These are phyloP conservation scores for Cladobotryum protrusum DNA, from an alignment of 2,329 filamentous ascomycete genomes.

Conservation along the genomic window DNA sequence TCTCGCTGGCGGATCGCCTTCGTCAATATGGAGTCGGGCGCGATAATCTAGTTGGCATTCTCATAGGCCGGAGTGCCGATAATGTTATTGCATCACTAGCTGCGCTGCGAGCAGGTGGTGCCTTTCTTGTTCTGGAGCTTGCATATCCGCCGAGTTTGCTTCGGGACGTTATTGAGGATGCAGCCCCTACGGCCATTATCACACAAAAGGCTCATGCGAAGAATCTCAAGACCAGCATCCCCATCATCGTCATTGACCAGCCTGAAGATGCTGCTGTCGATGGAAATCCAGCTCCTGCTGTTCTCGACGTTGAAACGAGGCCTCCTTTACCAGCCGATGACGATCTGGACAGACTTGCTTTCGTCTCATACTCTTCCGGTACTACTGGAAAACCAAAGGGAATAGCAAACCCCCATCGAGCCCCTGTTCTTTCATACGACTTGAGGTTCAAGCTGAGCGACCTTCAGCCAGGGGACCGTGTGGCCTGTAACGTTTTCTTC, in stretches of 20 bases:
- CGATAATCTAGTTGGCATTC: conserved; percentile 67
- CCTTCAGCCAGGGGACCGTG: conserved; percentile 63
- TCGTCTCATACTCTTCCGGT: conserved; percentile 75
- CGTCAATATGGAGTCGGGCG: conserved; percentile 63
- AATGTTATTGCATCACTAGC: conserved; percentile 76
- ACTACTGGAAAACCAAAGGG: conserved; percentile 76
- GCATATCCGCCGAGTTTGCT: conserved; percentile 70
- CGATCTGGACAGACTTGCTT: conserved; percentile 68
- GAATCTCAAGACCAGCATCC: conserved; percentile 57
- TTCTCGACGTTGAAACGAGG: conserved; percentile 36
- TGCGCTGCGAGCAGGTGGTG: conserved; percentile 70
- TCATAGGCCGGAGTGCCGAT: conserved; percentile 68
- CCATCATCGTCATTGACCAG: conserved; percentile 59
- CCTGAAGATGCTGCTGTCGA: conserved; percentile 22
- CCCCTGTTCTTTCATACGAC: conserved; percentile 67
- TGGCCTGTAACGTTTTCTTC: conserved; percentile 86
- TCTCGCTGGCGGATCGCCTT: conserved; percentile 57
- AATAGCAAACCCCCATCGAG: conserved; percentile 72
- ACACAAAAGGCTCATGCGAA: conserved; percentile 58
- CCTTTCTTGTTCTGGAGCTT: conserved; percentile 73
- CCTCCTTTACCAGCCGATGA: conserved; percentile 53
- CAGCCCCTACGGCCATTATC: conserved; percentile 63
- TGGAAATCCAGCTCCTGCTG: conserved; percentile 20
- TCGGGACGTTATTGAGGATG: conserved; percentile 71
- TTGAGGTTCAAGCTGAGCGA: conserved; percentile 66